Evolutionary conservation across 2,329 filamentous ascomycete genomes (phyloP).

Genomic region (Calonectria pseudoreteaudii): DNA sequence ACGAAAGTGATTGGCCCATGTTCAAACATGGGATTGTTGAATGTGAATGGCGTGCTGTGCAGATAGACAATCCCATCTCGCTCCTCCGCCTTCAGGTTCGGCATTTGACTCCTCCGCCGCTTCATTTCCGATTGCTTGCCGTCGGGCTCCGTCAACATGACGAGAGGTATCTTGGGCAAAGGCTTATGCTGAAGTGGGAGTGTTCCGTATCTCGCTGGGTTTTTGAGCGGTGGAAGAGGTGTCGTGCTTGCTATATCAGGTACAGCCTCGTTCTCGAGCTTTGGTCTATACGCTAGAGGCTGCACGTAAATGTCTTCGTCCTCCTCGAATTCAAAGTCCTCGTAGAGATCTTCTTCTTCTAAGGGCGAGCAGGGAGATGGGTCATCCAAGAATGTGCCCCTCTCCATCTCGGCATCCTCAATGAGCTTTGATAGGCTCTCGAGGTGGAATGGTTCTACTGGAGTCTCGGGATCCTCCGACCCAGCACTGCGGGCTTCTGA

Average conservation of each 20-base stretch:
- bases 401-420: conserved; percentile 48
- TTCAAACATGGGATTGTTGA: conserved; percentile 61
- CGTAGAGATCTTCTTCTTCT: conserved; percentile 39
- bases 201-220: conserved; percentile 30
- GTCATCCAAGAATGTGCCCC: conserved; percentile 19
- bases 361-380: conserved; percentile 19
- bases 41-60: conserved; percentile 60
- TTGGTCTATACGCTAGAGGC: not conserved
- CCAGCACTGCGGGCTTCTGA: conserved; percentile 22
- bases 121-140: conserved; percentile 19
- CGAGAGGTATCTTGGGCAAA: not conserved
- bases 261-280: conserved; percentile 9
- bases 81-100: conserved; percentile 43
- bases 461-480: conserved; percentile 49
- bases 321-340: conserved; percentile 37
- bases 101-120: not conserved
- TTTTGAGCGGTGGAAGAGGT: conserved; percentile 37
- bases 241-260: not conserved
- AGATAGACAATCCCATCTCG: conserved; percentile 62
- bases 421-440: conserved; percentile 59
- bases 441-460: conserved; percentile 63
- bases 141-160: conserved; percentile 27
- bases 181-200: conserved; percentile 12
- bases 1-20: conserved; percentile 68
- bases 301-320: conserved; percentile 16